Base-by-base conservation (phyloP, 1,284 basidiomycete genomes). In the Cutaneotrichosporon dermatis region DNA sequence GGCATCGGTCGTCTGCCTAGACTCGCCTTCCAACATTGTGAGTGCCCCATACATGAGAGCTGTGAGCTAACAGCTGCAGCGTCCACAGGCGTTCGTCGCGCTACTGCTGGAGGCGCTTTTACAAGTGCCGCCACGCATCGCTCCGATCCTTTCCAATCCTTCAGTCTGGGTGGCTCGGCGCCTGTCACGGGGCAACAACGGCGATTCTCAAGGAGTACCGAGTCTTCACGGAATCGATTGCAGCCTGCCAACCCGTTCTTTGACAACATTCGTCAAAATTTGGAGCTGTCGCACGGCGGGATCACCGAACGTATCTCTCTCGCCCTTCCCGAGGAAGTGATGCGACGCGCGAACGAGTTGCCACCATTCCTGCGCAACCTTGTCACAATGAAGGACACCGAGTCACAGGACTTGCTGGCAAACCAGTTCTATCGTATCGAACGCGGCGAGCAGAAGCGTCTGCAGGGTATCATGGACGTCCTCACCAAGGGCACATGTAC, bases 251-350 rank as follows among this genome's bases (percentile, higher is more conserved):
- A 92, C 73, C 91, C 91, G 4, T 94, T 94, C 79, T 94, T 93
- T 68, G 93, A 99, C 79, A 89, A 91, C 69, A 91, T 99, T 68
- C 88, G 95, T 37, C 95, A 99, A 77, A 96, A 98, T 71, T 78
- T 88, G 13, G 95, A 99, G 79, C 84, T 96, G 41, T 85, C 86
- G 10, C 87, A 90, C 55, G 91, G 90, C 8, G 79, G 80, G 13
- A 87, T 90, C 66, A 87, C 86, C 0, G 86, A 92, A 71, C 86
- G 88, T 54, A 90, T 92, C 52, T 84, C 90, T 6, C 83, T 96
- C 54, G 82, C 83, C 37, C 81, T 96, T 4, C 84, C 90, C 0
- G 74, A 80, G 40, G 80, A 84, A 11, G 83, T 89, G 25, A 81
- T 83, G 15, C 77, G 81, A 8, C 83, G 90, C 25, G 83, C 88